Conservation (phyloP, 495 filamentous ascomycete genomes). For the Trichoderma erinaceum region DNA sequence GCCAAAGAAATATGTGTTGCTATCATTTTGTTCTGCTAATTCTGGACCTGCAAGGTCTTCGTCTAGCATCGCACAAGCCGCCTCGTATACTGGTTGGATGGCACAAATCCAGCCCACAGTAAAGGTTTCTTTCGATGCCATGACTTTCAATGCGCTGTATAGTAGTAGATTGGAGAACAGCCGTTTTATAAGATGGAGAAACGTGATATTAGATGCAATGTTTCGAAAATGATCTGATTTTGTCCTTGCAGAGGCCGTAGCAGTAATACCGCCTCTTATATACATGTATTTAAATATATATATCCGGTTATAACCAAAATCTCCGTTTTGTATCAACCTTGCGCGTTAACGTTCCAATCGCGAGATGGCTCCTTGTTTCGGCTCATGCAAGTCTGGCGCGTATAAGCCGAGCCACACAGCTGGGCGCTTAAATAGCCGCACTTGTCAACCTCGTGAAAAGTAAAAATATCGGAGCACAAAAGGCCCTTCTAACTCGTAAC, state of each 20-base stretch:
- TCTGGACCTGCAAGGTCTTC: background rate
- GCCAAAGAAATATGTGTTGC: conserved; percentile 1
- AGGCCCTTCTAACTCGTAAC: too few species aligned
- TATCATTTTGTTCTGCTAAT: background rate
- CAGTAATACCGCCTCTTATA: too few species aligned
- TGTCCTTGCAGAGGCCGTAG: too few species aligned
- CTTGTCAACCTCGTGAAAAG: background rate
- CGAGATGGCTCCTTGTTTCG: background rate
- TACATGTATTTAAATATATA: too few species aligned
- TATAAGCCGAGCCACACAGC: background rate
- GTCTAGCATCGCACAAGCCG: background rate
- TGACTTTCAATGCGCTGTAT: background rate
- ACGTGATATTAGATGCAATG: too few species aligned
- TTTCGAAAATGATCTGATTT: too few species aligned
- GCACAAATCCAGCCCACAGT: background rate
- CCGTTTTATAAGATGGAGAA: too few species aligned
- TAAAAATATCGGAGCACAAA: too few species aligned
- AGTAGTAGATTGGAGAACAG: too few species aligned
- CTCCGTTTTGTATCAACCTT: background rate
- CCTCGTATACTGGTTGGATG: background rate
- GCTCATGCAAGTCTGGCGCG: background rate
- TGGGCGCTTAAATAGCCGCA: background rate
- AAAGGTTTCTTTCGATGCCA: background rate
- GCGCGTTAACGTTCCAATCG: background rate
- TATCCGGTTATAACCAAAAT: background rate